Evolutionary conservation across 441 rosid genomes (phyloP).

Genomic region (Euphorbia schlechtendalii): DNA sequence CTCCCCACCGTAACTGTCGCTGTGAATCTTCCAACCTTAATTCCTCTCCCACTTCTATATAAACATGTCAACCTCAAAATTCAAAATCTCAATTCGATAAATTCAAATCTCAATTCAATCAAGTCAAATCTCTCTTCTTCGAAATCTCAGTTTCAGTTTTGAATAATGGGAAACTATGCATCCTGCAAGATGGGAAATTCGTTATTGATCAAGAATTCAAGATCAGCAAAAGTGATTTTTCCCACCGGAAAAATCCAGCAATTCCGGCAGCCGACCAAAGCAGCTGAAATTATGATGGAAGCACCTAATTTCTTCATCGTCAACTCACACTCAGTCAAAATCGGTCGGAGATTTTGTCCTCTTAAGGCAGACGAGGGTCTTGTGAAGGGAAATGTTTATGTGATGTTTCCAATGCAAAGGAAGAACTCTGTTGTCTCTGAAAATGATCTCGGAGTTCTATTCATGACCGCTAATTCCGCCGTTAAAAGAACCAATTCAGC

Average conservation of each 20-base stretch:
- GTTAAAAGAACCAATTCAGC: constrained; percentile 26
- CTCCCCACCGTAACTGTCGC: not conserved
- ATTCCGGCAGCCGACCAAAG: constrained; percentile 44
- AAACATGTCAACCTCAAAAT: constrained; percentile 2
- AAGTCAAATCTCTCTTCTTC: too few species aligned
- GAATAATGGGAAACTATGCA: constrained; percentile 63
- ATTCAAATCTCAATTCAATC: not conserved
- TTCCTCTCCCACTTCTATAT: not conserved
- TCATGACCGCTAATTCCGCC: constrained; percentile 33
- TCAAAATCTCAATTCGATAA: too few species aligned
- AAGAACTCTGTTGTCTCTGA: constrained; percentile 45
- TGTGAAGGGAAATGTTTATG: constrained; percentile 40
- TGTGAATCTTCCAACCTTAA: not conserved
- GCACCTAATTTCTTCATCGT: constrained; percentile 61
- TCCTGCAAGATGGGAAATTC: constrained; percentile 42
- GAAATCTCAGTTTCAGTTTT: not conserved
- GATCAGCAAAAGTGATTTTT: constrained; percentile 44
- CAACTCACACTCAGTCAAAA: constrained; percentile 41
- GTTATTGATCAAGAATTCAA: constrained; percentile 17
- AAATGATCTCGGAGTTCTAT: constrained; percentile 46
- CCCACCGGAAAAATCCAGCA: constrained; percentile 53
- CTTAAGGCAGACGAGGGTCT: constrained; percentile 69
- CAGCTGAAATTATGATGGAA: constrained; percentile 83
- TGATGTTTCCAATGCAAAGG: constrained; percentile 61
- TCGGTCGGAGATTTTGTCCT: constrained; percentile 49